Evolutionary conservation across 108 stramenopile species (phyloP).

Genomic region (Conticribra guillardii): DNA sequence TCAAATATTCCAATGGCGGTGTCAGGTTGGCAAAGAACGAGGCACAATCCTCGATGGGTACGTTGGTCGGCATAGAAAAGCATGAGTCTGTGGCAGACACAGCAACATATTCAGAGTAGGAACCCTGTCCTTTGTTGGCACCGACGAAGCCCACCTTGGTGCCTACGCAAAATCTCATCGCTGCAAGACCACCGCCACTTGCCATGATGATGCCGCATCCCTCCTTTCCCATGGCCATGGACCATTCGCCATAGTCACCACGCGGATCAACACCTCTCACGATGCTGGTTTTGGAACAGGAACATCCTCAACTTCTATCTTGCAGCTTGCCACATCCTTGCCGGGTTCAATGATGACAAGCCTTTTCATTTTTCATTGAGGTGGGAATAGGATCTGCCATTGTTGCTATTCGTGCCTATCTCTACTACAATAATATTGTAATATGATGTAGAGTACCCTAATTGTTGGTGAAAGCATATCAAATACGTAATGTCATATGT

Average conservation of each 20-base stretch:
- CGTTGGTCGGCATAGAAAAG: slow-evolving; percentile 56
- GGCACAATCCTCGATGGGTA: slow-evolving; percentile 59
- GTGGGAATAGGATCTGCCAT: too few relatives aligned
- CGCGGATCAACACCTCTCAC: too few relatives aligned
- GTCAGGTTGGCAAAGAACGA: slow-evolving; percentile 65
- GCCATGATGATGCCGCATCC: slow-evolving; percentile 58
- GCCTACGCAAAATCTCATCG: slow-evolving; percentile 36
- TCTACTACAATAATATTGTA: too few relatives aligned
- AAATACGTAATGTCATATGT: too few relatives aligned
- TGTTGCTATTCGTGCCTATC: too few relatives aligned
- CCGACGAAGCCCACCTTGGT: slow-evolving; percentile 48
- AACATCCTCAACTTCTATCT: too few relatives aligned
- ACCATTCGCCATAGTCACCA: slow-evolving; percentile 57
- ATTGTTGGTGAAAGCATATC: too few relatives aligned
- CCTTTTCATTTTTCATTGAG: too few relatives aligned
- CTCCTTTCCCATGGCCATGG: slow-evolving; percentile 57
- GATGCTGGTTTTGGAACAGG: too few relatives aligned
- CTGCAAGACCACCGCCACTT: slow-evolving; percentile 45
- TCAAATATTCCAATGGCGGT: slow-evolving; percentile 65
- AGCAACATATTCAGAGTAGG: slow-evolving; percentile 59
- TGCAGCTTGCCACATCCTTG: too few relatives aligned
- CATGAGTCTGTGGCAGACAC: slow-evolving; percentile 22
- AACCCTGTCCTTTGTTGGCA: slow-evolving; percentile 31
- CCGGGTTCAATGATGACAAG: too few relatives aligned
- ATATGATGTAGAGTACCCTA: too few relatives aligned